Conservation (phyloP, 2,329 filamentous ascomycete genomes). For the Fusarium sp. region DNA sequence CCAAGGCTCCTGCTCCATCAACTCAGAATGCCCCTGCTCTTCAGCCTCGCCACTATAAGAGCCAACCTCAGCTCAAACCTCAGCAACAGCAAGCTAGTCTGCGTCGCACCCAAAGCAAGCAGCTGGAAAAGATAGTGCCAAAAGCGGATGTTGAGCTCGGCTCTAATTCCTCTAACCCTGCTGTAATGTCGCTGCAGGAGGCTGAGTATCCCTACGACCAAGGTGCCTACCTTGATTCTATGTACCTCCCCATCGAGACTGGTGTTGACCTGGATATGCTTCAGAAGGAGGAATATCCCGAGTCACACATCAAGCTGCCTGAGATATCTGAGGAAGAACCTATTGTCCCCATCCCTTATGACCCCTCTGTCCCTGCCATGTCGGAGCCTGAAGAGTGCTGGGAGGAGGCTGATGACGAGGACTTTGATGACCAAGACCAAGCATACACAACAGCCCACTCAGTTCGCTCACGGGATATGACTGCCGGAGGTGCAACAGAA, state of each 20-base stretch:
- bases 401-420: constrained; percentile 82
- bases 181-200: constrained; percentile 24
- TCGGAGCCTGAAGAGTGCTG: constrained; percentile 73
- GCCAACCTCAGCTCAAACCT: constrained; percentile 61
- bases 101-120: constrained; percentile 57
- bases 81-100: constrained; percentile 53
- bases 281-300: constrained; percentile 37
- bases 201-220: constrained; percentile 36
- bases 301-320: constrained; percentile 42
- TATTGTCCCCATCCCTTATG: constrained; percentile 31
- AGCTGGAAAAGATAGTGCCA: constrained; percentile 44
- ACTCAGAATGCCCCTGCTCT: constrained; percentile 39
- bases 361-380: constrained; percentile 40
- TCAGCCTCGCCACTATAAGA: constrained; percentile 61
- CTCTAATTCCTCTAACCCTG: constrained; percentile 11
- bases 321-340: constrained; percentile 46
- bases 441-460: constrained; percentile 83
- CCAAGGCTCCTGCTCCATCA: constrained; percentile 26
- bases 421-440: constrained; percentile 66
- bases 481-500: constrained; percentile 60
- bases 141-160: constrained; percentile 26
- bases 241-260: constrained; percentile 39
- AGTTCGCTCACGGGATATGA: constrained; percentile 73
- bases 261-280: constrained; percentile 37
- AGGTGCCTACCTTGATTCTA: constrained; percentile 42